A percentile compares a stretch with the other conserved stretches of the same genome.
Evolutionary conservation across 139 green algal genomes (phyloP).

Genomic region (Nannochloris sp.): DNA sequence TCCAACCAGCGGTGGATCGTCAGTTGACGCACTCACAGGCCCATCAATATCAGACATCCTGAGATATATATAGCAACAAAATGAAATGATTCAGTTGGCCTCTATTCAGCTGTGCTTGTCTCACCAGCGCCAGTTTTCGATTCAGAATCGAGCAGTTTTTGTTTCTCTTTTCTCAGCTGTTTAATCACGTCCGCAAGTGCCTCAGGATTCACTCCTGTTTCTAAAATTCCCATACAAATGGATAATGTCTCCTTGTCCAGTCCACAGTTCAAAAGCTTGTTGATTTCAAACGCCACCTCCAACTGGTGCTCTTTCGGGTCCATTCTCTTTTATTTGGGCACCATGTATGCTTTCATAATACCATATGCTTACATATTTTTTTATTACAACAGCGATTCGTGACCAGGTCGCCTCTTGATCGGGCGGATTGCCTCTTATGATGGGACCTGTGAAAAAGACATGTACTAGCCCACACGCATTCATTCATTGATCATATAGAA

Average conservation of each 20-base stretch:
- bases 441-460: no score
- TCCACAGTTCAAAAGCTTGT: constrained; percentile 31
- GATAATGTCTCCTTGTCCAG: constrained; percentile 59
- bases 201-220: constrained; percentile 73
- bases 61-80: no score
- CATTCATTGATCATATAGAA: no score
- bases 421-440: no score
- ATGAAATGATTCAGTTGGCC: no score
- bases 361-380: no score
- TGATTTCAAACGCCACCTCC: constrained; percentile 12
- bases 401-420: no score
- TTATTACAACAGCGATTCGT: no score
- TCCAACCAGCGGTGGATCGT: constrained; percentile 16
- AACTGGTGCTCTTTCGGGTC: constrained; percentile 6
- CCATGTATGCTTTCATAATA: background rate
- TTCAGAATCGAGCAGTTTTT: no score
- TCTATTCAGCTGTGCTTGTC: no score
- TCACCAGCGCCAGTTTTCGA: no score
- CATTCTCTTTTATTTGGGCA: background rate
- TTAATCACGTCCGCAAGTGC: constrained; percentile 60
- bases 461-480: no score
- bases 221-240: constrained; percentile 59
- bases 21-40: background rate
- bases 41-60: background rate
- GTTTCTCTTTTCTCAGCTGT: constrained; percentile 43